These are phyloP conservation scores for Medicago truncatula DNA, from an alignment of 306 rosid genomes.

Conservation along the genomic window DNA sequence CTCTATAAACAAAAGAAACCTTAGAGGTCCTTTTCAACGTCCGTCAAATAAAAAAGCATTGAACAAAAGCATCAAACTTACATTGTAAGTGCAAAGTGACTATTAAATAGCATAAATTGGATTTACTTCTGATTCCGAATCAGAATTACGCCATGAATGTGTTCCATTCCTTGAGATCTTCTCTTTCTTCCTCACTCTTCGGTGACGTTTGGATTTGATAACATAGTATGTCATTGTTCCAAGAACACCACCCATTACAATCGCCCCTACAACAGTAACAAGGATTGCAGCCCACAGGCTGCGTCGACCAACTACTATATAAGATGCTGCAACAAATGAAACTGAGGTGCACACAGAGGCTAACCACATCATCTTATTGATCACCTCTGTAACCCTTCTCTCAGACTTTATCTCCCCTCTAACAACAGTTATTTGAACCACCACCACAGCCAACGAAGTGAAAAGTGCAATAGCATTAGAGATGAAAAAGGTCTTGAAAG, in stretches of 20 bases:
- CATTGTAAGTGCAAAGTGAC: conserved; percentile 21
- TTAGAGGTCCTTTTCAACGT: conserved; percentile 33
- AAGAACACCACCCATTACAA: conserved; percentile 67
- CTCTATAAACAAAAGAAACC: conserved; percentile 33
- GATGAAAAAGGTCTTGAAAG: conserved; percentile 76
- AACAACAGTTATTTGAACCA: conserved; percentile 87
- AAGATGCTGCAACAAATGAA: conserved; percentile 75
- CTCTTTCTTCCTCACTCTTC: conserved; percentile 65
- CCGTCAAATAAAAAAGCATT: conserved; percentile 15
- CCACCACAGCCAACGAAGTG: conserved; percentile 79
- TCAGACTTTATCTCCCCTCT: conserved; percentile 82
- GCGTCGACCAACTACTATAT: conserved; percentile 75
- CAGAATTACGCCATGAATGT: conserved; percentile 41
- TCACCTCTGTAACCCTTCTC: conserved; percentile 76
- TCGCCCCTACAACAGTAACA: conserved; percentile 63
- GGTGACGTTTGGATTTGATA: conserved; percentile 61
- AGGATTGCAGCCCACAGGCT: conserved; percentile 79
- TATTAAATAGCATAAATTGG: conserved; percentile 73
- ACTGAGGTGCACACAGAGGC: conserved; percentile 78
- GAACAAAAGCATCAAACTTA: conserved; percentile 34
- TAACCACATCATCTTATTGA: conserved; percentile 94
- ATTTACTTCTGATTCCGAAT: conserved; percentile 73
- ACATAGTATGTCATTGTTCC: conserved; percentile 84
- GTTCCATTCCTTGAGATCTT: conserved; percentile 47
- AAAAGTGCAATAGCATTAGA: conserved; percentile 79